Percentiles rank a stretch among this genome's conserved stretches.
Evolutionary conservation across 352 stramenopile species (phyloP).

Genomic region (Saprolegnia diclina): DNA sequence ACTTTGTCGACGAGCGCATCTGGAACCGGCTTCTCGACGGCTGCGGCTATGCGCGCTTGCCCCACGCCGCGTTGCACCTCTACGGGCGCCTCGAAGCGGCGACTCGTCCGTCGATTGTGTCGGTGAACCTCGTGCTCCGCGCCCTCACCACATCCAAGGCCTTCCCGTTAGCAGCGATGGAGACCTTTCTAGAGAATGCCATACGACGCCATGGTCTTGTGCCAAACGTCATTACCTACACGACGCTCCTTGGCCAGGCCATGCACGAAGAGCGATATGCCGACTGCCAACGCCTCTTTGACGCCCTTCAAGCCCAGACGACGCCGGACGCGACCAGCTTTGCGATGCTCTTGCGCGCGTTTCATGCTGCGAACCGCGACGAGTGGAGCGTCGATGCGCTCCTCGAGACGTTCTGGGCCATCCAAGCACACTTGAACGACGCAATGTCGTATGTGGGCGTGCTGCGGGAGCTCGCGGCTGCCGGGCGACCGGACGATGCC

Average conservation of each 20-base stretch:
- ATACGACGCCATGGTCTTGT: neutral
- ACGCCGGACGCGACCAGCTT: neutral
- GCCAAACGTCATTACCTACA: neutral
- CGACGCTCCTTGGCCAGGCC: neutral
- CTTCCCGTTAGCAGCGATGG: neutral
- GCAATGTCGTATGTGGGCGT: neutral
- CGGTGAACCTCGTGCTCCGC: neutral
- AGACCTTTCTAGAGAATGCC: neutral
- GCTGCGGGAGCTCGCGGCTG: neutral
- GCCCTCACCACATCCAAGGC: neutral
- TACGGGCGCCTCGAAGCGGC: neutral
- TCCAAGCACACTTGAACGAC: neutral
- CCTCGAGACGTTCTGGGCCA: neutral
- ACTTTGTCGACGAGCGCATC: neutral
- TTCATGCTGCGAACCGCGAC: neutral
- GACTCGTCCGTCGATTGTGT: neutral
- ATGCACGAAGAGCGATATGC: neutral
- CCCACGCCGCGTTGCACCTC: neutral
- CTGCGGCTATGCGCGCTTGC: neutral
- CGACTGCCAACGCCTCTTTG: neutral
- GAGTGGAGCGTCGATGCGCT: neutral
- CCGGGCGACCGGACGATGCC: neutral
- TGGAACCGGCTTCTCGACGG: slow-evolving; percentile 11
- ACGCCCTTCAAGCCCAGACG: neutral
- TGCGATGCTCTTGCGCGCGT: neutral